Conservation (phyloP, 345 rosid genomes). For the Salix dunnii region DNA sequence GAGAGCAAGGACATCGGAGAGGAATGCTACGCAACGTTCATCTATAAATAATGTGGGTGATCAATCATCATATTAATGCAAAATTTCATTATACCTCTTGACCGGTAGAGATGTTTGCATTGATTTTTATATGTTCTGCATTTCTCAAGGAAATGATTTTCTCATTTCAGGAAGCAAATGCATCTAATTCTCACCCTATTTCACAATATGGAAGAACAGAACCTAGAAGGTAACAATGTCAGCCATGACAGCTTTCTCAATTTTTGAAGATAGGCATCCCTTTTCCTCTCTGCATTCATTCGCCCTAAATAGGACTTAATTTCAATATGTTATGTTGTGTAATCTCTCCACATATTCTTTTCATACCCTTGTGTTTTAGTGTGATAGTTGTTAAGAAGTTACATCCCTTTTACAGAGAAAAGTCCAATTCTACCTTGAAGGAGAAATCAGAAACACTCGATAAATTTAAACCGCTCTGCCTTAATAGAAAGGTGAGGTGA, state of each 20-base stretch:
- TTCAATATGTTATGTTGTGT: too few relatives aligned
- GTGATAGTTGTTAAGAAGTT: conserved; percentile 6
- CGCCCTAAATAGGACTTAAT: neutral
- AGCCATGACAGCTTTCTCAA: neutral
- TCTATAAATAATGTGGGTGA: conserved; percentile 24
- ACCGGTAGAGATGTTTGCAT: neutral
- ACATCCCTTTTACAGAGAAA: conserved; percentile 25
- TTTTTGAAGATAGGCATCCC: too few relatives aligned
- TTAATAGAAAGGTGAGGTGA: conserved; percentile 34
- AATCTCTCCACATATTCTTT: too few relatives aligned
- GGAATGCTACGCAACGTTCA: conserved; percentile 39
- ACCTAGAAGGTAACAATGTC: conserved; percentile 30
- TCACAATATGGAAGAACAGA: conserved; percentile 23
- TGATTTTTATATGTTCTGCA: neutral
- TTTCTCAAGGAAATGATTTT: conserved; percentile 7
- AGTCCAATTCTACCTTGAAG: conserved; percentile 16
- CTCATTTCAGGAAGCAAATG: conserved; percentile 21
- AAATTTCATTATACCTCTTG: neutral
- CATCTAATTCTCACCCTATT: conserved; percentile 12
- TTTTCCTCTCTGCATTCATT: neutral
- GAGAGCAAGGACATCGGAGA: conserved; percentile 43
- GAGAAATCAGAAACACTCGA: conserved; percentile 29
- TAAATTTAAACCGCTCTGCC: conserved; percentile 22
- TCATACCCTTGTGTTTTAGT: neutral
- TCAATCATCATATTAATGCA: neutral